Base-by-base conservation (phyloP, 2,329 filamentous ascomycete species). In the Colletotrichum tropicale region DNA sequence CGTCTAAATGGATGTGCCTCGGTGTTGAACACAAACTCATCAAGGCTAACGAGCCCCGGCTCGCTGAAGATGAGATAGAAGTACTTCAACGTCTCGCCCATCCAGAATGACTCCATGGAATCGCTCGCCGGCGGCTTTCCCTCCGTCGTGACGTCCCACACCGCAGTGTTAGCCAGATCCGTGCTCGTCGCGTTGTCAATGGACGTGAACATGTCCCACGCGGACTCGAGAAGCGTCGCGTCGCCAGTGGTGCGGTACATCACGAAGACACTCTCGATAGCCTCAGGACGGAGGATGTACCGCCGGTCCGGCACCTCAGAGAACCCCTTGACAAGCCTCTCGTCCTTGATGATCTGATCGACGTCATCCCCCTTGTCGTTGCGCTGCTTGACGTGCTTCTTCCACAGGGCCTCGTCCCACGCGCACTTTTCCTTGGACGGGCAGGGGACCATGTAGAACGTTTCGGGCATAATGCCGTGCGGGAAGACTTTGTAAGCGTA, bases 181-280 rank as follows among this genome's bases (percentile, higher is more conserved):
- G 90, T 89, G 55, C 83, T 80, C 0, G 91, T 91, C 10, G 86
- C 82, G 24, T 86, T 86, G 28, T 89, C 84, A 60, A 93, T 88
- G 8, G 87, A 83, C 43, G 85, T 79, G 80, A 92, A 93, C 90
- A 93, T 93, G 28, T 86, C 83, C 92, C 92, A 94, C 6, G 90
- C 92, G n/a, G 87, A 85, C 24, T 93, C 90, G 34, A 88, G 87
- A 75, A 90, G 88, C n/a, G 85, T 81, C 10, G 83, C 81, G 68
- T 92, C 88, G 24, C 90, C 92, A 0, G 90, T 93, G 74, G 92
- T 88, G 69, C 92, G 88, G 81, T 92, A 93, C 86, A 94, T 88
- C 80, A 93, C 88, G 82, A 92, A 94, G 4, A 94, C 88, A 21
- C 91, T 92, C 83, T 94, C 92, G 69, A 94, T 93, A 7, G 92